Conservation (phyloP, 306 rosid species). For the Lablab purpureus region DNA sequence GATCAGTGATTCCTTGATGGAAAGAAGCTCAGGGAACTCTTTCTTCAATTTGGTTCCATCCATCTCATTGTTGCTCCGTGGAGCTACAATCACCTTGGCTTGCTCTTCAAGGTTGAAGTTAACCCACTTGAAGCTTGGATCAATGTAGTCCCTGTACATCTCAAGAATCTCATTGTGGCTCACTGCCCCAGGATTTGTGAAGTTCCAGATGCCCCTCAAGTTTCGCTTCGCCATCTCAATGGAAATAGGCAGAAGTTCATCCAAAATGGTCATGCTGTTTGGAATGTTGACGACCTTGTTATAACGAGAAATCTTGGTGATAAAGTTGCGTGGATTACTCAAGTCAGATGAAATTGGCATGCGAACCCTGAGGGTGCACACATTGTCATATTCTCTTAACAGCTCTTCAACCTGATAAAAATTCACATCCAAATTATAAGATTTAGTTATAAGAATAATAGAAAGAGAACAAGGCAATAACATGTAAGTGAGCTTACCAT, state of each 20-base stretch:
- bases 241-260: constrained; percentile 85
- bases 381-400: constrained; percentile 82
- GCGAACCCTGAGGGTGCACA: constrained; percentile 90
- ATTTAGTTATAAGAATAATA: constrained; percentile 14
- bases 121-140: constrained; percentile 71
- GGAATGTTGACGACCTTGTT: constrained; percentile 90
- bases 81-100: constrained; percentile 87
- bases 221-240: constrained; percentile 90
- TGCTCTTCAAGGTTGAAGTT: constrained; percentile 92
- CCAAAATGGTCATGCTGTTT: constrained; percentile 91
- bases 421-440: not conserved
- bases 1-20: constrained; percentile 82
- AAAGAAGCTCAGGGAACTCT: constrained; percentile 86
- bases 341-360: constrained; percentile 94
- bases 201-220: constrained; percentile 91
- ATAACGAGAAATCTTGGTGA: constrained; percentile 86
- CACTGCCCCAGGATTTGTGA: constrained; percentile 89
- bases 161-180: constrained; percentile 89
- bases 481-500: constrained; percentile 62
- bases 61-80: constrained; percentile 94
- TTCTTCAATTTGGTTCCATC: constrained; percentile 80
- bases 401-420: constrained; percentile 84
- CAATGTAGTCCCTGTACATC: constrained; percentile 81
- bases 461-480: constrained; percentile 28
- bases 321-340: constrained; percentile 88